These are phyloP conservation scores for Herpotrichia juniperi DNA, from an alignment of 2,329 filamentous ascomycete species.

Conservation along the genomic window DNA sequence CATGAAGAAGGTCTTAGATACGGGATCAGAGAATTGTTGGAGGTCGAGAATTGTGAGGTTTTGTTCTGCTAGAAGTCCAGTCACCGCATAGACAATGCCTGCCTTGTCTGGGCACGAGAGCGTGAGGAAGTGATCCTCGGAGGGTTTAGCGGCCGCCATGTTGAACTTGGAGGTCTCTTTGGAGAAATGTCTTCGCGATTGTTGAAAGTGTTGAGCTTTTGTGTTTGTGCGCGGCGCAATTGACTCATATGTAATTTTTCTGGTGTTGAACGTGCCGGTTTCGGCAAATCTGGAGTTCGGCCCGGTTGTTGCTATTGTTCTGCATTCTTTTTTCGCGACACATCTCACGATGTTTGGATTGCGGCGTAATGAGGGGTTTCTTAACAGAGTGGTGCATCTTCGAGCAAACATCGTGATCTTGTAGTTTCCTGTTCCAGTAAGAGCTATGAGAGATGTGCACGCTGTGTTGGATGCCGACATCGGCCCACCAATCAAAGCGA, in stretches of 20 bases:
- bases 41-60: constrained; percentile 83
- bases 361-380: background rate
- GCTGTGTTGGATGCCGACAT: background rate
- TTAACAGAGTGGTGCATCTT: background rate
- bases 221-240: background rate
- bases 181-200: background rate
- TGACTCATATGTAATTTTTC: constrained; percentile 17
- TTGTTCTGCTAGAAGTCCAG: constrained; percentile 74
- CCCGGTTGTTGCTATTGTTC: background rate
- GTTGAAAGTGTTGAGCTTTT: background rate
- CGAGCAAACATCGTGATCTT: background rate
- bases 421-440: background rate
- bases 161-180: background rate
- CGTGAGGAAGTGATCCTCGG: constrained; percentile 62
- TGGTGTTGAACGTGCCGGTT: constrained; percentile 9
- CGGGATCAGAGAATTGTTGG: constrained; percentile 81
- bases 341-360: background rate
- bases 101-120: constrained; percentile 84
- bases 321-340: background rate
- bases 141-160: constrained; percentile 28
- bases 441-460: background rate
- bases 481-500: background rate
- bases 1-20: constrained; percentile 83
- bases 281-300: constrained; percentile 11
- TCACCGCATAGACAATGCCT: constrained; percentile 85